Percentiles rank a stretch among this genome's conserved stretches.
Conservation (phyloP, 1,284 basidiomycete species). For the Puccinia sorghi region DNA sequence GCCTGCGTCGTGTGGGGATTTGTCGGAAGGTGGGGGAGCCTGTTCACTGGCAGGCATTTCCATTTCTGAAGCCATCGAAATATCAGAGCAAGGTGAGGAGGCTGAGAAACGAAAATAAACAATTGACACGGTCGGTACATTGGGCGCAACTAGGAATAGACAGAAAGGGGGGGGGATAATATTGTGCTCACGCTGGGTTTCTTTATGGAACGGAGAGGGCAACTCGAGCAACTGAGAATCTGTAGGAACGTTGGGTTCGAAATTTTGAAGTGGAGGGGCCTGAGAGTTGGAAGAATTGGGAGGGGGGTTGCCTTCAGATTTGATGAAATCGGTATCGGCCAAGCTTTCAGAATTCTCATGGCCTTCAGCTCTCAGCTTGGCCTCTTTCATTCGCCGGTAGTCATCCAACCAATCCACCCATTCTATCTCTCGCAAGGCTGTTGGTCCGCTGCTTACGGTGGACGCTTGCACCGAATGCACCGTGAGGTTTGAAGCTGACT, state of each 20-base stretch:
- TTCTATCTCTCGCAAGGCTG: slow-evolving; percentile 61
- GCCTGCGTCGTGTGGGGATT: neutral
- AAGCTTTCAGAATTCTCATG: neutral
- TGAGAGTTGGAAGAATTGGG: neutral
- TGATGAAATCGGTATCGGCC: slow-evolving; percentile 1
- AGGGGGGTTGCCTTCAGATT: neutral
- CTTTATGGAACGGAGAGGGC: neutral
- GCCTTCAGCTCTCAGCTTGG: slow-evolving; percentile 62
- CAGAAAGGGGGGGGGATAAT: neutral
- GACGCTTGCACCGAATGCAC: slow-evolving; percentile 51
- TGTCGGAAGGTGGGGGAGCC: neutral
- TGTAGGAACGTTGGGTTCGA: neutral
- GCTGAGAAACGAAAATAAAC: neutral
- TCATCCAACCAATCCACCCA: slow-evolving; percentile 67
- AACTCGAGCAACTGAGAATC: slow-evolving; percentile 16
- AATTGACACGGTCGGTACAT: neutral
- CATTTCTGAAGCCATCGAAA: slow-evolving; percentile 3
- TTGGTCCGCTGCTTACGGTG: slow-evolving; percentile 54
- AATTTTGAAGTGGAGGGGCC: neutral
- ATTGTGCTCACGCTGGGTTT: neutral
- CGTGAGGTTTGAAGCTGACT: slow-evolving; percentile 23
- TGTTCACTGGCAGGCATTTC: slow-evolving; percentile 1
- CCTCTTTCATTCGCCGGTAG: slow-evolving; percentile 64
- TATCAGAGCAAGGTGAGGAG: slow-evolving; percentile 12
- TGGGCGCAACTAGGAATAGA: too few relatives aligned